Conservation (phyloP, 2,329 filamentous ascomycete genomes). For the Emmonsiellopsis sp. region DNA sequence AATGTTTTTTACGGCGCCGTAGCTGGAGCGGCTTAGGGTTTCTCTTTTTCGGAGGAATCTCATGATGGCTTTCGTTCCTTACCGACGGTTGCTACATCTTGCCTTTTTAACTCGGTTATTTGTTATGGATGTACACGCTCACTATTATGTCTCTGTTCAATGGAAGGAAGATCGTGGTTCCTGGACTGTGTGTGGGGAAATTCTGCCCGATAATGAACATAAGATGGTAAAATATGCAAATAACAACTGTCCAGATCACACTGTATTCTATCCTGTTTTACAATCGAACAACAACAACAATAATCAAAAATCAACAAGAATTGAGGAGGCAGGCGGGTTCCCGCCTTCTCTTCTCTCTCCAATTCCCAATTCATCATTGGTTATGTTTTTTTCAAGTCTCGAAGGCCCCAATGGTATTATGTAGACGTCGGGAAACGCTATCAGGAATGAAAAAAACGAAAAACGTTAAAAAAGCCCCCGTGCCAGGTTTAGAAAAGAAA, state of each 20-base stretch:
- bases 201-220: too few species aligned
- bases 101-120: neutral
- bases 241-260: too few species aligned
- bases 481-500: neutral
- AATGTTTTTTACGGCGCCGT: constrained; percentile 42
- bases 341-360: neutral
- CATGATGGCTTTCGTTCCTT: constrained; percentile 55
- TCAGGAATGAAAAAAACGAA: neutral
- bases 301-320: neutral
- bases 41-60: constrained; percentile 9
- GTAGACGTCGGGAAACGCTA: too few species aligned
- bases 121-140: neutral
- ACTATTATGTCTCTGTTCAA: too few species aligned
- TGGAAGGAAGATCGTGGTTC: too few species aligned
- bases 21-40: constrained; percentile 57
- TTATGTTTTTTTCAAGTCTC: too few species aligned
- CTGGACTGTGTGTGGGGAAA: too few species aligned
- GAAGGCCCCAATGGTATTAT: too few species aligned
- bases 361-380: neutral
- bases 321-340: too few species aligned
- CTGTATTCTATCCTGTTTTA: neutral
- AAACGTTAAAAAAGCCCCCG: neutral
- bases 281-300: neutral
- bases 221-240: too few species aligned
- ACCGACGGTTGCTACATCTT: constrained; percentile 55